Base-by-base conservation (phyloP, 2,329 filamentous ascomycete species). In the Pseudocercospora crystallina region DNA sequence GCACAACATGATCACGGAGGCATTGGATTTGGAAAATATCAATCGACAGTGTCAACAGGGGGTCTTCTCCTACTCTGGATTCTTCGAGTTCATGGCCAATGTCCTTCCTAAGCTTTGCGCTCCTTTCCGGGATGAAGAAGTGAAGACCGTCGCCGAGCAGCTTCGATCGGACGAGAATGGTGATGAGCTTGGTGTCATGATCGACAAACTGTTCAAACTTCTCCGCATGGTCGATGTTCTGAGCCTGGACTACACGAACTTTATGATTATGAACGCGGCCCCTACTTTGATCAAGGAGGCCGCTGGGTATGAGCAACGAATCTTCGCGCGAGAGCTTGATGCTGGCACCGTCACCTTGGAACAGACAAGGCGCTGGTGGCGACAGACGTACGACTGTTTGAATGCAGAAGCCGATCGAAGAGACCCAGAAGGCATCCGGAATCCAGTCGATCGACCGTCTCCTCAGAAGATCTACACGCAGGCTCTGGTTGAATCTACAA, bases 191-290 rank as follows among this genome's bases (percentile, higher is more conserved):
- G 81, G 83, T 3, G 80, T 84, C 64, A 81, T 90, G 62, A 86
- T 90, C 12, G 84, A 88, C 63, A 85, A 89, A 56, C 79, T 92
- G 1, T 85, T 90, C 71, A 84, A 85, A 11, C 76, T 94, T 2
- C 80, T 90, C 47, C 81, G 83, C 29, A 86, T 89, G 59, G 87
- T 91, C 49, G 86, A 94, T 62, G 74, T 86, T 32, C 85, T 92
- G 73, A 81, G 87, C 17, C 83, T 89, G 51, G 89, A 94, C 62
- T 90, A 91, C 63, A 85, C 87, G 53, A 94, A 94, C 66, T 92
- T 89, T 64, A 77, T 91, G 61, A 74, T 94, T 43, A 83, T 84
- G 67, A 80, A 86, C 26, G 84, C 84, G 0, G 86, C 86, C 1
- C 86, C 87, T 0, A 81, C 82, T 5, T 77, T 94, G 45, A 82